Evolutionary conservation across 2,329 filamentous ascomycete genomes (phyloP).

Genomic region (Clathrospora elynae): DNA sequence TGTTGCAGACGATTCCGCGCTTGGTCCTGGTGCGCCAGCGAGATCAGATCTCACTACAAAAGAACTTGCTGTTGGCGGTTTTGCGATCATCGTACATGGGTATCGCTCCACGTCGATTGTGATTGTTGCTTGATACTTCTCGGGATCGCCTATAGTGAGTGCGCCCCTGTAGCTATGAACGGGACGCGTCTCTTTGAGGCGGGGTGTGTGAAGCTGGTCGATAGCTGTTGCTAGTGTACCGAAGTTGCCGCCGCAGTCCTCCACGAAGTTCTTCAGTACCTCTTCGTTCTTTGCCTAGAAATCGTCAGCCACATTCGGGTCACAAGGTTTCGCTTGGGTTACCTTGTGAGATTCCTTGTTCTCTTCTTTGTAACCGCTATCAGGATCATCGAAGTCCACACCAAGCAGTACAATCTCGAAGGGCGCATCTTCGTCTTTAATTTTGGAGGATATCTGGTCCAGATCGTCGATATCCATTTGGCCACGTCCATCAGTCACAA

Average conservation of each 20-base stretch:
- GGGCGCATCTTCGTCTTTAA: constrained; percentile 66
- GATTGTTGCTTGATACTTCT: constrained; percentile 74
- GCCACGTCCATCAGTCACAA: constrained; percentile 82
- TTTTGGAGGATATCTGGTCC: constrained; percentile 70
- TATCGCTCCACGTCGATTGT: constrained; percentile 89
- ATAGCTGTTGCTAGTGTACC: constrained; percentile 89
- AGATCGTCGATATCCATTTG: constrained; percentile 74
- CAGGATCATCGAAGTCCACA: constrained; percentile 89
- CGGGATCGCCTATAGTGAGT: constrained; percentile 77
- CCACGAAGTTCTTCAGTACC: constrained; percentile 66
- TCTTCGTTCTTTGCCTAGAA: constrained; percentile 71
- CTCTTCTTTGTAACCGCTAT: constrained; percentile 91
- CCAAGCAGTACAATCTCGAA: constrained; percentile 84
- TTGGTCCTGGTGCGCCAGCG: constrained; percentile 53
- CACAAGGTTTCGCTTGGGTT: background rate
- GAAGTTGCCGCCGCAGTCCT: constrained; percentile 70
- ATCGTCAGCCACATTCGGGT: constrained; percentile 17
- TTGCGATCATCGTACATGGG: constrained; percentile 79
- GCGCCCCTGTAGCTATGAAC: constrained; percentile 79
- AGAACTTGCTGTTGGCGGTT: constrained; percentile 74
- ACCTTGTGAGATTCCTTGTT: constrained; percentile 76
- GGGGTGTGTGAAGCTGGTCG: constrained; percentile 75
- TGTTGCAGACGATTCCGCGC: constrained; percentile 60
- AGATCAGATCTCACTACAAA: constrained; percentile 65
- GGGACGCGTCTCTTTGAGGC: constrained; percentile 75